Base-by-base conservation (phyloP, 2,329 filamentous ascomycete genomes). In the Alternaria sp. region DNA sequence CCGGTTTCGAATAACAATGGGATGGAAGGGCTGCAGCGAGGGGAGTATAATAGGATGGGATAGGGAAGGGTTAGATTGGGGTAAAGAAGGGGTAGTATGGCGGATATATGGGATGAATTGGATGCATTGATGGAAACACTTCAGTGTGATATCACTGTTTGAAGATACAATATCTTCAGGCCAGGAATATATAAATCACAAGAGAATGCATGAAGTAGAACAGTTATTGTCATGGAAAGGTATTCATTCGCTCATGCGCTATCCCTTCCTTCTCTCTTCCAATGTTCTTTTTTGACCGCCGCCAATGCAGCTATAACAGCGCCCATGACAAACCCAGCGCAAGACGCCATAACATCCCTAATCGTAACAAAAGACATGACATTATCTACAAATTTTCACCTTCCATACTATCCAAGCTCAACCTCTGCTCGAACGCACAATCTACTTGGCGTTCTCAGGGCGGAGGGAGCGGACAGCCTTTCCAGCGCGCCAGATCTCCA, bases 401-500 rank as follows among this genome's bases (percentile, higher is more conserved):
- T 55, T 54, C 49, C 21, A 36, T 49, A 46, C 49, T 43, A 47
- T 49, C 36, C 36, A 36, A 21, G 23, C 30, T 28, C 46, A 49
- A 49, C 52, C 23, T 59, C 43, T n/a, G n/a, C 23, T n/a, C 47
- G 8, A 46, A 46, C 51, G 49, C 57, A 46, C 32, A 57, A 57
- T 63, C 58, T 79, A 77, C 67, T 80, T 77, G 59, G 69, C 58
- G 71, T 80, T 80, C 76, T 81, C 79, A 45, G 79, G 79, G 58
- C 79, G 76, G 57, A 81, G 77, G 30, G 69, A 74, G 73, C 95
- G 91, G 78, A 99, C 96, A 77, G 96, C 93, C 90, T 97, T 98
- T 83, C 96, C 96, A 71, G 96, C 96, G 80, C 92, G 90, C 96
- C 96, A 99, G 89, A 99, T 99, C 89, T 99, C 96, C 79, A 99